Evolutionary conservation across 75 land plant genomes (phyloP).

Genomic region (Pinus taeda): DNA sequence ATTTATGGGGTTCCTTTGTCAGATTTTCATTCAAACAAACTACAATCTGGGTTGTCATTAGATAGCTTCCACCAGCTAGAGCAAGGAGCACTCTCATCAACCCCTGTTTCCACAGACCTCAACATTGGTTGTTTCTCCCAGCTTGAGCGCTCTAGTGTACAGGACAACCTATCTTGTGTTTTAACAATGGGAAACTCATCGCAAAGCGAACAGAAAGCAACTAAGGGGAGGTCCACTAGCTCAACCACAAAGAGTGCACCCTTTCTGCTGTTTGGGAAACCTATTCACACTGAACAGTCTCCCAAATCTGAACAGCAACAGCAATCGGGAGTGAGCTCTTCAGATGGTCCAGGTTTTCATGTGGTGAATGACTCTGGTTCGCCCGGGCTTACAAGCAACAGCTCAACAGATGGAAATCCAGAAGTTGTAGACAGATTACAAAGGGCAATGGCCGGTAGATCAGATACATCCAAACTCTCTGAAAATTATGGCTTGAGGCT

Average conservation of each 20-base stretch:
- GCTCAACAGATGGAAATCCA: conserved; percentile 13
- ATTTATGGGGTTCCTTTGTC: conserved; percentile 51
- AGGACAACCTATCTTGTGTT: conserved; percentile 10
- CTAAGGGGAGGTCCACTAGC: conserved; percentile 3
- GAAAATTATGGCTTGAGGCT: conserved; percentile 10
- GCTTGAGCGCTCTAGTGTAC: conserved; percentile 12
- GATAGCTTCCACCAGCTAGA: conserved; percentile 12
- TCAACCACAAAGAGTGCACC: conserved; percentile 23
- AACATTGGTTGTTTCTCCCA: conserved; percentile 13
- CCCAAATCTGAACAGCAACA: conserved; percentile 28
- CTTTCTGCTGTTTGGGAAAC: conserved; percentile 50
- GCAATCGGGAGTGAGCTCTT: conserved; percentile 35
- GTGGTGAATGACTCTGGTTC: conserved; percentile 12
- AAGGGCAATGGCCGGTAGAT: conserved; percentile 4
- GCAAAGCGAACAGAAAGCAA: conserved; percentile 13
- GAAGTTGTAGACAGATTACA: conserved; percentile 13
- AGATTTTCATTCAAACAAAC: conserved; percentile 55
- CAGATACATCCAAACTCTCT: conserved; percentile 6
- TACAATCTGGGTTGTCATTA: conserved; percentile 28
- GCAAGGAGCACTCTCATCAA: neutral
- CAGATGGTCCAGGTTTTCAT: conserved; percentile 31
- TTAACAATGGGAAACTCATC: conserved; percentile 14
- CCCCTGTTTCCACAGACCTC: conserved; percentile 19
- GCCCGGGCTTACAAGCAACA: conserved; percentile 13
- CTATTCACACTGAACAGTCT: conserved; percentile 31